Evolutionary conservation across 176 grass and related monocot species (phyloP).

Genomic region (Juncus inflexus): DNA sequence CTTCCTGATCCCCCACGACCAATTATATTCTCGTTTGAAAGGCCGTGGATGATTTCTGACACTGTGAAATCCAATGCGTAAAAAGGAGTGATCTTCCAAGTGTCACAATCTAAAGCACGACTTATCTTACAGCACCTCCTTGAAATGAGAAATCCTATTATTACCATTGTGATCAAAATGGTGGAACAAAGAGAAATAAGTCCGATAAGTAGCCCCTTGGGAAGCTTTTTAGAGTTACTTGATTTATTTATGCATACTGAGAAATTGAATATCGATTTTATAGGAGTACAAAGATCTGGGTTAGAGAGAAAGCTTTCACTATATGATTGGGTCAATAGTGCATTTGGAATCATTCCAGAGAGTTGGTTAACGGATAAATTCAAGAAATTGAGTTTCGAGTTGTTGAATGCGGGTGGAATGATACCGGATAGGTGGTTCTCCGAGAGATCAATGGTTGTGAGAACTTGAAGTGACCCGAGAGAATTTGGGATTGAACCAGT

Average conservation of each 20-base stretch:
- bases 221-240: conserved; percentile 26
- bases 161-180: conserved; percentile 32
- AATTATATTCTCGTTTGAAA: conserved; percentile 57
- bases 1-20: conserved; percentile 62
- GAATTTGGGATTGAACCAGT: conserved; percentile 47
- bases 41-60: conserved; percentile 39
- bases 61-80: conserved; percentile 43
- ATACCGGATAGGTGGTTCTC: conserved; percentile 41
- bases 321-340: conserved; percentile 48
- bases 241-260: conserved; percentile 3
- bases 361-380: conserved; percentile 65
- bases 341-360: conserved; percentile 47
- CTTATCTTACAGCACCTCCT: conserved; percentile 31
- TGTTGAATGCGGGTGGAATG: conserved; percentile 45
- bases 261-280: conserved; percentile 6
- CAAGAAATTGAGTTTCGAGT: conserved; percentile 31
- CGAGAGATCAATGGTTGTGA: conserved; percentile 51
- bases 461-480: conserved; percentile 24
- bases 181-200: conserved; percentile 32
- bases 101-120: conserved; percentile 27
- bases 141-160: conserved; percentile 31
- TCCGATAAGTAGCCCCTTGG: conserved; percentile 35
- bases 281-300: conserved; percentile 43
- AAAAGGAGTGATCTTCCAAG: conserved; percentile 71
- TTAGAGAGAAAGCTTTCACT: conserved; percentile 60